These are phyloP conservation scores for Jatropha podagrica DNA, from an alignment of 441 rosid genomes.

Conservation along the genomic window DNA sequence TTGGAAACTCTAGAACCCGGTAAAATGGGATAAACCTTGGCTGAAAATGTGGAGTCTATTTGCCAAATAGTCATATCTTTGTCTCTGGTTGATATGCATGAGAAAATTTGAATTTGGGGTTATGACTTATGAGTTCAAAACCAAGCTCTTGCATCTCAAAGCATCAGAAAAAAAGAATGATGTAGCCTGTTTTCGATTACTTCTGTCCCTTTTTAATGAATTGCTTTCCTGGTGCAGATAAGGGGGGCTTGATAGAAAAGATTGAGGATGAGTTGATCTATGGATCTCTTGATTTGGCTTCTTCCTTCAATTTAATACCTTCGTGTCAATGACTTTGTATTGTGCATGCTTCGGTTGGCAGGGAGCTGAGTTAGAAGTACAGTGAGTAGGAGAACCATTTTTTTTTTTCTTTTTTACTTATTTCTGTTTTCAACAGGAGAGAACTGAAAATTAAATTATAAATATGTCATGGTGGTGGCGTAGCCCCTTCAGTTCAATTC, in stretches of 20 bases:
- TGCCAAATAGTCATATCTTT: not conserved
- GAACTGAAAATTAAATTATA: constrained; percentile 32
- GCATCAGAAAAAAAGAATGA: not conserved
- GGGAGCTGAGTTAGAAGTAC: constrained; percentile 38
- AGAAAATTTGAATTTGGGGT: not conserved
- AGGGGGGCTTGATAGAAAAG: constrained; percentile 10
- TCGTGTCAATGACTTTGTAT: constrained; percentile 18
- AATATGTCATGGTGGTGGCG: constrained; percentile 37
- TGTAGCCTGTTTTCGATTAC: not conserved
- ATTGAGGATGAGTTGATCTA: constrained; percentile 12
- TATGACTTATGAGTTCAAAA: not conserved
- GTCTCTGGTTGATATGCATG: not conserved
- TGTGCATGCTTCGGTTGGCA: constrained; percentile 29
- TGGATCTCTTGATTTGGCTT: constrained; percentile 22
- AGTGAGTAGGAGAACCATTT: constrained; percentile 38
- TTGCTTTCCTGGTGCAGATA: constrained; percentile 34
- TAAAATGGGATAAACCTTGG: constrained; percentile 24
- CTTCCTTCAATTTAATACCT: constrained; percentile 10
- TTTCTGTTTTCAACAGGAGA: constrained; percentile 18
- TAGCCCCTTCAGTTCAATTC: constrained; percentile 24
- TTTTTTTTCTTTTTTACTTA: not conserved
- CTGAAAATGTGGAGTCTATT: not conserved
- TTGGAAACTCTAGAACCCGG: constrained; percentile 81
- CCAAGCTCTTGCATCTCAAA: too few relatives aligned
- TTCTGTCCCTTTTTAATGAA: constrained; percentile 1